phyloP scores from a whole-genome alignment of 2,329 filamentous ascomycete species.

The Aurifilum marmelostoma region DNA sequence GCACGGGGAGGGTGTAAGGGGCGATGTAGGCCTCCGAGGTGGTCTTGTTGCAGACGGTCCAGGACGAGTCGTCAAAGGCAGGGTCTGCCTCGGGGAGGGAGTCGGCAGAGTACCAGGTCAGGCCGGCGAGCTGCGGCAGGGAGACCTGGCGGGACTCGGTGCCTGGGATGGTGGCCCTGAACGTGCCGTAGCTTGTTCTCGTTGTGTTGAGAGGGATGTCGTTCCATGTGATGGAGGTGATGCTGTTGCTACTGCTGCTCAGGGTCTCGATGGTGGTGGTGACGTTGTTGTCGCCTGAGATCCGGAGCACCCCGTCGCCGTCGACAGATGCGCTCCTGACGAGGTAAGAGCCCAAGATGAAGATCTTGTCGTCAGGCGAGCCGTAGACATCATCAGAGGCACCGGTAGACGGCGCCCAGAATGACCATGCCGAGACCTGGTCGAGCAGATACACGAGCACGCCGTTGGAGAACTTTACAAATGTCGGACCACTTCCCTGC shows the following conservation, averaged over 20 bases:
- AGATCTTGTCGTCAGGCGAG: conserved; percentile 51
- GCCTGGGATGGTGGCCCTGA: conserved; percentile 56
- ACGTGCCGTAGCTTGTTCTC: conserved; percentile 47
- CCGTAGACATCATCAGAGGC: conserved; percentile 44
- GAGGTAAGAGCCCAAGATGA: conserved; percentile 61
- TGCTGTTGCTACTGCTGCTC: conserved; percentile 49
- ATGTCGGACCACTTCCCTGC: conserved; percentile 49
- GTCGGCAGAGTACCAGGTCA: conserved; percentile 52
- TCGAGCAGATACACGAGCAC: conserved; percentile 57
- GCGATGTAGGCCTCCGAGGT: conserved; percentile 48
- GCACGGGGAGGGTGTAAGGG: conserved; percentile 54
- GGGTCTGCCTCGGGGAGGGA: conserved; percentile 52
- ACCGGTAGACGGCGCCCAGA: conserved; percentile 55
- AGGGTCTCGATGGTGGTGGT: conserved; percentile 66
- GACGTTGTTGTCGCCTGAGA: conserved; percentile 66
- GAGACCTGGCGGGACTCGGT: conserved; percentile 49
- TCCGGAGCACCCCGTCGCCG: conserved; percentile 50
- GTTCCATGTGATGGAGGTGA: conserved; percentile 65
- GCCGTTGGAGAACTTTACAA: conserved; percentile 53
- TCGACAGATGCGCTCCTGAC: conserved; percentile 56
- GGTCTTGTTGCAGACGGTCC: conserved; percentile 54
- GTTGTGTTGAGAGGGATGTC: conserved; percentile 46
- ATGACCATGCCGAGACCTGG: conserved; percentile 56
- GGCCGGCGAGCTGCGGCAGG: conserved; percentile 46
- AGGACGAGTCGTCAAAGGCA: conserved; percentile 54